Evolutionary conservation across 78 protist genomes (phyloP).

Genomic region (Tieghemostelium lacteum): DNA sequence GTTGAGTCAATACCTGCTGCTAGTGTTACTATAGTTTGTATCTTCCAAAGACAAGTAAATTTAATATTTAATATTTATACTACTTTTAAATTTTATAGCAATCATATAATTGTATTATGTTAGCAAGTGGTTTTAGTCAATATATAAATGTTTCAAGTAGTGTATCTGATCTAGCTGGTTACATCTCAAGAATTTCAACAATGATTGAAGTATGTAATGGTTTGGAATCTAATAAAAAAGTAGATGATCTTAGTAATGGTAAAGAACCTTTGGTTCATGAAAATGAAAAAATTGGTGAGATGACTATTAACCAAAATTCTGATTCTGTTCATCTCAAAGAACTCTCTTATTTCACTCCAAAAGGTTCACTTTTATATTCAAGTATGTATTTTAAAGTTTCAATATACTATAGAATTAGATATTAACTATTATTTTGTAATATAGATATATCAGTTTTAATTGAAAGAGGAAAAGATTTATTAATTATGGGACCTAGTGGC

Average conservation of each 20-base stretch:
- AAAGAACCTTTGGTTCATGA: too few species aligned
- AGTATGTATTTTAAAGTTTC: slow-evolving; percentile 6
- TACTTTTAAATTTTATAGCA: slow-evolving; percentile 1
- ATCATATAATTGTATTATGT: slow-evolving; percentile 77
- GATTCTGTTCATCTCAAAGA: slow-evolving; percentile 30
- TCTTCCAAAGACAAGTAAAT: background rate
- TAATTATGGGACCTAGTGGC: slow-evolving; percentile 85
- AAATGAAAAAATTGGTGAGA: background rate
- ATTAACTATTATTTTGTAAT: too few species aligned
- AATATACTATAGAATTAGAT: background rate
- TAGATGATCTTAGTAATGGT: background rate
- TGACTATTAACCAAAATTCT: background rate
- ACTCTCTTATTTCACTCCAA: slow-evolving; percentile 78
- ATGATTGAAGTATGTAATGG: slow-evolving; percentile 58
- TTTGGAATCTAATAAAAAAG: background rate
- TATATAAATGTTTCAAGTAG: slow-evolving; percentile 60
- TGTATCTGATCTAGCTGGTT: slow-evolving; percentile 57
- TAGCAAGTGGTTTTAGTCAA: slow-evolving; percentile 81
- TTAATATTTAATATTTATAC: background rate
- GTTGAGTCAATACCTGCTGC: background rate
- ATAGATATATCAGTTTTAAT: slow-evolving; percentile 64
- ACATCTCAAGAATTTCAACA: slow-evolving; percentile 63
- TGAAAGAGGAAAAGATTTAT: slow-evolving; percentile 45
- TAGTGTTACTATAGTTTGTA: slow-evolving; percentile 54
- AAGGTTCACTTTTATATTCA: slow-evolving; percentile 27